A percentile compares a stretch with the other conserved stretches of the same genome.
phyloP scores from a whole-genome alignment of 768 basidiomycete species.

The Xanthoconium purpureum region DNA sequence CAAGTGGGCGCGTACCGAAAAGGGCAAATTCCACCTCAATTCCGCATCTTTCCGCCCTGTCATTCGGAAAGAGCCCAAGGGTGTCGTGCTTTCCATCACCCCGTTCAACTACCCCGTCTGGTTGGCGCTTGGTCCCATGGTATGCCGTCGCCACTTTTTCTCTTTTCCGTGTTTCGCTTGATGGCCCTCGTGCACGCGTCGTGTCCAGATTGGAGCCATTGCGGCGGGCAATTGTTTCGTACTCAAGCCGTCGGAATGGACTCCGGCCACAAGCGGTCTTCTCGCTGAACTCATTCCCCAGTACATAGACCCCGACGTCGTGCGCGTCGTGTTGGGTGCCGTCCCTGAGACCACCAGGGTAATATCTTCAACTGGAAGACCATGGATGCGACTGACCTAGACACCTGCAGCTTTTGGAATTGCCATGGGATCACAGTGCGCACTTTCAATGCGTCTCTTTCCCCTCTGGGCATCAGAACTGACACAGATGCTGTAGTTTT shows the following conservation, averaged over 20 bases:
- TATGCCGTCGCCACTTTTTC: slow-evolving; percentile 25
- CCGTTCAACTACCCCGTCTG: slow-evolving; percentile 78
- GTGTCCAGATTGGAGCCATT: slow-evolving; percentile 58
- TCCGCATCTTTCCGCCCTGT: slow-evolving; percentile 59
- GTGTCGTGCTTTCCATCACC: slow-evolving; percentile 63
- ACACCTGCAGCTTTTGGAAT: slow-evolving; percentile 55
- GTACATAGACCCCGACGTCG: slow-evolving; percentile 67
- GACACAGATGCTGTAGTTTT: slow-evolving; percentile 26
- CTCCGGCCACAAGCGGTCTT: slow-evolving; percentile 52
- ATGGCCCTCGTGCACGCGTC: background rate
- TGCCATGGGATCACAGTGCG: slow-evolving; percentile 63
- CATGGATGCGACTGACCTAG: background rate
- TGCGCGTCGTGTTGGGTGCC: slow-evolving; percentile 70
- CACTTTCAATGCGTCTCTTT: background rate
- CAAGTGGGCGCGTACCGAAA: slow-evolving; percentile 70
- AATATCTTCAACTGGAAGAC: background rate
- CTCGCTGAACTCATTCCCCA: slow-evolving; percentile 67
- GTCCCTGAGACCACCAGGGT: slow-evolving; percentile 62
- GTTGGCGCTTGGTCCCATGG: slow-evolving; percentile 56
- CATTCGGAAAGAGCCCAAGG: slow-evolving; percentile 75
- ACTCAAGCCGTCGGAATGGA: slow-evolving; percentile 75
- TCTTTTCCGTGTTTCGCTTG: too few species aligned
- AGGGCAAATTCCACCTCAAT: slow-evolving; percentile 51
- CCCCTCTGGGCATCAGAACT: background rate
- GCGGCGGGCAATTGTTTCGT: slow-evolving; percentile 73